Evolutionary conservation across 805 yeast species (phyloP), one percentile per base, ranked within the genome.

Genomic region (Jamesozyma piceae): DNA sequence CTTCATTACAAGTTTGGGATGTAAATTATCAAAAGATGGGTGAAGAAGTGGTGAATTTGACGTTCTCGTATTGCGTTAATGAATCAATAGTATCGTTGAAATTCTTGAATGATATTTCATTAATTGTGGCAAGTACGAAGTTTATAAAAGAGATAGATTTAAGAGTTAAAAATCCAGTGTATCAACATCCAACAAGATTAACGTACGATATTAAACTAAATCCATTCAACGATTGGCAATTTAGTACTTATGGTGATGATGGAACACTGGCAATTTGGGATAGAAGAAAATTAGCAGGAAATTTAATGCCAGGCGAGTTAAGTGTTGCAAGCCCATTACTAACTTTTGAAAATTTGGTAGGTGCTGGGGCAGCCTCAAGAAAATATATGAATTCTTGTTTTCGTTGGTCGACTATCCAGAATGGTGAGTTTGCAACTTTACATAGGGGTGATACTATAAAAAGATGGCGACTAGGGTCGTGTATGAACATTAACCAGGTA

Each of bases 181-280:
- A 75, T 54, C 95, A 85, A 57, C 71, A 83, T 53, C 82, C 89
- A 2, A 82, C 94, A 1, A 76, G 80, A 51, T 75, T 84, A 45
- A 77, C 88, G 0, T 69, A 76, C 51, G 82, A 82, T 17, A 70
- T 89, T 37, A 69, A 75, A 8, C 67, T 80, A 26, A 89, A 85
- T 55, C 90, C 83, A 3, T 77, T 77, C 54, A 77, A 79, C 53
- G 72, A 71, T 11, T 72, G 75, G 60, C 70, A 75, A 47, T 85
- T 89, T 59, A 77, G 86, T 15, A 79, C 94, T 0, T 75, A 75
- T 48, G 77, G 85, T 40, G 95, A 88, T 51, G 90, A 84, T 54
- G 95, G 95, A 1, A 75, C 92, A 0, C 64, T 88, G 39, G 80
- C 90, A 0, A 69, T 89, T 6, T 89, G 89, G 85, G 95, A 84